Conservation (phyloP, 2,329 filamentous ascomycete genomes). For the Colletotrichum scovillei region DNA sequence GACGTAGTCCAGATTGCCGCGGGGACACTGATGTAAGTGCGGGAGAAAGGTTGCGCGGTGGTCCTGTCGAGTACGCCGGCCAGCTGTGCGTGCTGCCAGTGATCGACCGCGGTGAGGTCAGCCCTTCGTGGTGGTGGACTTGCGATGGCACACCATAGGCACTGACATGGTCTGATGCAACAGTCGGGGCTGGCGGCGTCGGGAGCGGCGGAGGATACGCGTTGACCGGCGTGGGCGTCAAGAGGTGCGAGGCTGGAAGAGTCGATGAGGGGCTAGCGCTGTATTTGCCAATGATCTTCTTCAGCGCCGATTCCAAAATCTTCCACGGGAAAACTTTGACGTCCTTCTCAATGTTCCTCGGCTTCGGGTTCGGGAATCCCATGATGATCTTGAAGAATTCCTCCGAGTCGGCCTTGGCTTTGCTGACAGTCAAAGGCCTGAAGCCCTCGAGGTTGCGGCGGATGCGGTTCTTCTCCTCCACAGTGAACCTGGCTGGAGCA, state of each 20-base stretch:
- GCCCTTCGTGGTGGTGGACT: constrained; percentile 57
- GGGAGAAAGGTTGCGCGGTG: constrained; percentile 58
- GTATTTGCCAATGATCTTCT: constrained; percentile 99
- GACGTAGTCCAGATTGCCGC: constrained; percentile 34
- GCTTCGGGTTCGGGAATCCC: constrained; percentile 95
- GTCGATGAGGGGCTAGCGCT: constrained; percentile 60
- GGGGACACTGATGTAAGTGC: constrained; percentile 51
- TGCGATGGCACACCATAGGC: constrained; percentile 53
- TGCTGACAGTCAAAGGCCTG: constrained; percentile 91
- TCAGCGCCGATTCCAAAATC: constrained; percentile 84
- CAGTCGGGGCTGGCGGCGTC: constrained; percentile 55
- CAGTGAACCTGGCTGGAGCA: constrained; percentile 80
- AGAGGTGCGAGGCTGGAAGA: constrained; percentile 51
- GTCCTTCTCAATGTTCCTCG: constrained; percentile 98
- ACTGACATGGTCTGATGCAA: constrained; percentile 48
- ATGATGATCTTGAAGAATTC: constrained; percentile 99
- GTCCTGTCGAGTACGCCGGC: constrained; percentile 55
- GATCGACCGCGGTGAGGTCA: constrained; percentile 65
- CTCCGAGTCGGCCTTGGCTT: constrained; percentile 90
- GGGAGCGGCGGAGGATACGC: constrained; percentile 56
- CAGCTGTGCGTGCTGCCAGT: constrained; percentile 60
- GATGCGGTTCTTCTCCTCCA: constrained; percentile 99
- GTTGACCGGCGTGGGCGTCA: constrained; percentile 50
- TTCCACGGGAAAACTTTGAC: constrained; percentile 99
- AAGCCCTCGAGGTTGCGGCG: constrained; percentile 95